Base-by-base conservation (phyloP, 768 basidiomycete species). In the Trametes cubensis region DNA sequence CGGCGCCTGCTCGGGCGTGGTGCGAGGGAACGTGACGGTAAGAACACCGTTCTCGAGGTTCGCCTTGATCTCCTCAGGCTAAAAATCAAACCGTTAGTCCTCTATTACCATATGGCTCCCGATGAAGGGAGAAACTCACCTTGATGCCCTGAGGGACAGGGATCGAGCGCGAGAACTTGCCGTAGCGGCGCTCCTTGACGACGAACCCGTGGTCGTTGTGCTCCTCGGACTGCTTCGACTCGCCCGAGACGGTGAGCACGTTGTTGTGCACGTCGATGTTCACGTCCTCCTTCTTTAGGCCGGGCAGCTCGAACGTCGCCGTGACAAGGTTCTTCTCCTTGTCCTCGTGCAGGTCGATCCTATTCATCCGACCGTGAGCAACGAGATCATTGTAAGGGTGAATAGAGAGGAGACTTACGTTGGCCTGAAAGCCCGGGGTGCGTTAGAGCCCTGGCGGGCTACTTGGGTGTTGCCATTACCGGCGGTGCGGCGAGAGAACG, bases 291-390 rank as follows among this genome's bases (percentile, higher is more conserved):
- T 82, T 80, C 55, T 76, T 80, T 55, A 85, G 68, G 10, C 85
- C 83, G 5, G 85, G 84, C 1, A 84, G 71, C 66, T 85, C 86
- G 58, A 86, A 83, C 6, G 78, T 78, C 11, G 82, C 83, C 2
- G 80, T 82, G 26, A 84, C 78, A 20, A 66, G 60, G 63, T 79
- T 79, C n/a, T 68, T 66, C 1, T 77, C 74, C 17, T 74, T 63
- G 53, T 79, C 74, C 67, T 83, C 81, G 54, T 79, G 74, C 2
- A 85, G 56, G 63, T 86, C 78, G 75, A 85, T 66, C 46, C 78
- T 80, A 55, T n/a, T 14, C 15, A 20, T 15, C n/a, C 20, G 11
- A 23, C 42, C 18, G 44, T 49, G 23, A 39, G 46, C 34, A 4
- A 11, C n/a, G 23, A 7, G 6, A 14, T n/a, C 39, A 3, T 0